phyloP scores from a whole-genome alignment of 78 protist species.

The Cavenderia fasciculata region DNA sequence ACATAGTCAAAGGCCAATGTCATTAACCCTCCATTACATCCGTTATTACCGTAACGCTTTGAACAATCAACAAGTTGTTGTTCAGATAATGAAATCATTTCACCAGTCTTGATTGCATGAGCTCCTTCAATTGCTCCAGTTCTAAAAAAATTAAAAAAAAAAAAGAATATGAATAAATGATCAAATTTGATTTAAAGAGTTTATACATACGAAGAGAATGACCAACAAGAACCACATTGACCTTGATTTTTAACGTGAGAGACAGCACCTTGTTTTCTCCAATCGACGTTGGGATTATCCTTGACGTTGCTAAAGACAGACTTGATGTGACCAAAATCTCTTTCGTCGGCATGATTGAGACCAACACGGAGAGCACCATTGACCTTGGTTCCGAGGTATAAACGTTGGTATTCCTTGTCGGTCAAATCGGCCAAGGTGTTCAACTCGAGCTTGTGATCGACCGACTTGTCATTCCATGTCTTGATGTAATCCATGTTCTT shows the following conservation, averaged over 20 bases:
- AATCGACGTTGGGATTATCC: background rate
- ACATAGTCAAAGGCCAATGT: constrained; percentile 66
- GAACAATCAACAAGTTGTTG: constrained; percentile 87
- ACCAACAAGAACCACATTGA: constrained; percentile 26
- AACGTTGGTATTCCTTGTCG: constrained; percentile 19
- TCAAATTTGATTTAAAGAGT: too few relatives aligned
- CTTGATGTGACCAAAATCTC: background rate
- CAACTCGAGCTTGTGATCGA: constrained; percentile 14
- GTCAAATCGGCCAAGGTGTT: constrained; percentile 32
- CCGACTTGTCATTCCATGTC: constrained; percentile 7
- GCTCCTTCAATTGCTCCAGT: constrained; percentile 57
- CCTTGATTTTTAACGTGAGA: constrained; percentile 18
- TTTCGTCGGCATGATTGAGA: background rate
- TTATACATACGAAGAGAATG: constrained; percentile 22
- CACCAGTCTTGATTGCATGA: constrained; percentile 24
- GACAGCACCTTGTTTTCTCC: constrained; percentile 14
- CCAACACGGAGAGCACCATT: background rate
- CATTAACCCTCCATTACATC: constrained; percentile 88
- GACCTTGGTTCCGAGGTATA: constrained; percentile 20
- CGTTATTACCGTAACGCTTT: constrained; percentile 65
- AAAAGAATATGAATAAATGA: too few relatives aligned
- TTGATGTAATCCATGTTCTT: constrained; percentile 33
- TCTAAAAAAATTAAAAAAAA: constrained; percentile 12
- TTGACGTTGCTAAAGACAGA: too few relatives aligned
- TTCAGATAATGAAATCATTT: constrained; percentile 79